Evolutionary conservation across 2,329 filamentous ascomycete species (phyloP).

Genomic region (Byssothecium circinans): DNA sequence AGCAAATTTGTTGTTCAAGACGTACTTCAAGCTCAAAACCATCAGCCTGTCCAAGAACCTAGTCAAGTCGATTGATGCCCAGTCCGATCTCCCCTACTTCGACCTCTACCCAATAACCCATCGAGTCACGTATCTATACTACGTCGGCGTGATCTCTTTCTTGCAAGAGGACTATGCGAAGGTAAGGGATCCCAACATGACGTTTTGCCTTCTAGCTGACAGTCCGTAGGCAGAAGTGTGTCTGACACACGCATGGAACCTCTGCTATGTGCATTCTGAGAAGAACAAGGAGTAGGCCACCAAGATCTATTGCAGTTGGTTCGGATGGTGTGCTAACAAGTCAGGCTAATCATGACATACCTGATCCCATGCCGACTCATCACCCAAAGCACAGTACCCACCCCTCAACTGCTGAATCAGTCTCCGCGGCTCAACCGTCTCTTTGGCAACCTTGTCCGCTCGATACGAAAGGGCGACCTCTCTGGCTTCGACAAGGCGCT

Average conservation of each 20-base stretch:
- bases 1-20: slow-evolving; percentile 95
- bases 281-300: slow-evolving; percentile 75
- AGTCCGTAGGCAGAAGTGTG: slow-evolving; percentile 44
- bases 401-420: slow-evolving; percentile 66
- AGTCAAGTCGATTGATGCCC: slow-evolving; percentile 76
- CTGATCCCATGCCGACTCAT: slow-evolving; percentile 91
- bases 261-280: slow-evolving; percentile 72
- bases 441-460: slow-evolving; percentile 75
- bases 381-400: slow-evolving; percentile 82
- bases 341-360: slow-evolving; percentile 86
- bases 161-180: slow-evolving; percentile 89
- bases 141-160: slow-evolving; percentile 90
- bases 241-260: slow-evolving; percentile 76
- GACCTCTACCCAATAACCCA: slow-evolving; percentile 84
- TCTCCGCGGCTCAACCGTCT: slow-evolving; percentile 76
- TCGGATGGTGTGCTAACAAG: slow-evolving; percentile 9
- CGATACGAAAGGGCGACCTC: slow-evolving; percentile 82
- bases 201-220: slow-evolving; percentile 17
- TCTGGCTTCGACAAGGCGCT: slow-evolving; percentile 82
- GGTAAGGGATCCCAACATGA: slow-evolving; percentile 48
- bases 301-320: background rate
- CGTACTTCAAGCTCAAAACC: slow-evolving; percentile 93
- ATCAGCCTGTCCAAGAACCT: slow-evolving; percentile 89
- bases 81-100: slow-evolving; percentile 77
- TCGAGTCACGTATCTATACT: slow-evolving; percentile 94